phyloP scores from a whole-genome alignment of 129 eudicot species.

The Pseudognaphalium luteoalbum region DNA sequence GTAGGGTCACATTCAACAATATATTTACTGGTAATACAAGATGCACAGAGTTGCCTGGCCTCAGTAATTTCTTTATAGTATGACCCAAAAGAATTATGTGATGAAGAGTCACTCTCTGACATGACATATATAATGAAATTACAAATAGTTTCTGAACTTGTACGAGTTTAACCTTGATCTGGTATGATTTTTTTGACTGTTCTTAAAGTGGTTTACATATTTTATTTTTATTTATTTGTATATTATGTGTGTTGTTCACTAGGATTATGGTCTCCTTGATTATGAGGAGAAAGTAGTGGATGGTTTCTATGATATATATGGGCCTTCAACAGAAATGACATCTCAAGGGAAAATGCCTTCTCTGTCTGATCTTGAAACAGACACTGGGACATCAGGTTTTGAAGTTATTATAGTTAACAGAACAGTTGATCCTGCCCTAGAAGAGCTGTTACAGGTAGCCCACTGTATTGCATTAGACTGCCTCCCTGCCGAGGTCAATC shows the following conservation, averaged over 20 bases:
- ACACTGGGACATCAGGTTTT: conserved; percentile 63
- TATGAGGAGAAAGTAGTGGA: conserved; percentile 90
- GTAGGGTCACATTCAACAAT: not conserved
- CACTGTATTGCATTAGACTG: conserved; percentile 80
- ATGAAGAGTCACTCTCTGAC: conserved; percentile 3
- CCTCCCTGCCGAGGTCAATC: conserved; percentile 55
- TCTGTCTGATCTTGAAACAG: conserved; percentile 70
- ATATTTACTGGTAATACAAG: not conserved
- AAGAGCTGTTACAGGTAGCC: conserved; percentile 89
- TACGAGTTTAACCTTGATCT: conserved; percentile 11
- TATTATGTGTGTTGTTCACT: conserved; percentile 7
- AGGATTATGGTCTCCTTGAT: conserved; percentile 93
- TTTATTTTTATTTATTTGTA: not conserved
- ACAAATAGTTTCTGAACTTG: conserved; percentile 11
- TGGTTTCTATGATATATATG: conserved; percentile 86
- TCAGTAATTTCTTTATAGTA: not conserved
- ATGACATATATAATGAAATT: not conserved
- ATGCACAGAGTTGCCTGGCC: not conserved
- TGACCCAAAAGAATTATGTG: conserved; percentile 9
- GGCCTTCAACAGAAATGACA: conserved; percentile 52
- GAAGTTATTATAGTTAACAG: conserved; percentile 81
- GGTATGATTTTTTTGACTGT: conserved; percentile 1
- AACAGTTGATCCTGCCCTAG: conserved; percentile 76
- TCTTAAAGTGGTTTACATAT: not conserved
- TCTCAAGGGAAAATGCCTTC: conserved; percentile 86